Evolutionary conservation across 805 yeast genomes (phyloP), one percentile per base, ranked within the genome.

Genomic region (Starmerella bombi): DNA sequence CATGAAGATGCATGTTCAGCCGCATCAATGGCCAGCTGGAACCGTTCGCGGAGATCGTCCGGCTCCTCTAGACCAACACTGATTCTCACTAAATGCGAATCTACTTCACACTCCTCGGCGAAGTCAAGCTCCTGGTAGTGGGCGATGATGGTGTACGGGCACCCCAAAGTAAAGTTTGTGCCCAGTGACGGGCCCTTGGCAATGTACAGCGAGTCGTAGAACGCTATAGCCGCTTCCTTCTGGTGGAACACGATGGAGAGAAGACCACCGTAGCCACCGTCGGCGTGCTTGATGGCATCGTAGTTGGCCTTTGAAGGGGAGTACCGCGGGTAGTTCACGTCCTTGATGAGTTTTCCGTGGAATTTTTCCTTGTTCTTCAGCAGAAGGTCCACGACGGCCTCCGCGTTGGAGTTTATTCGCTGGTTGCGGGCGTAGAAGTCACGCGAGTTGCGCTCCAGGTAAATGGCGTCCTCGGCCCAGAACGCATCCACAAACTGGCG

Each of bases 381-480:
- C 7, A 53, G 47, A 5, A 51, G 41, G 6, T 61, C 56, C 16
- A 59, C 60, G 1, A 63, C 57, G 1, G 66, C 63, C 43, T 58
- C 64, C 9, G 68, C 59, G 35, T 63, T 66, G 5, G 42, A 41
- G 40, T 65, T 64, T 41, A 63, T 63, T 21, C 59, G 60, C 16
- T 55, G 47, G 28, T 70, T 77, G 53, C 96, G 69, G 18, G 63
- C 62, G 25, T 71, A 75, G 56, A 83, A 86, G 60, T 91, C 96
- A 45, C 97, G 72, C 4, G 94, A 83, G 64, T 91, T 91, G 56
- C 95, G 70, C 60, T 91, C 98, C 54, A 91, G 62, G 55, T 79
- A 78, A 40, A 91, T 74, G 1, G 94, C 94, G 61, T 91, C 98
- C 61, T 88, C 94, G 25, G 77, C 82, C 96, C 96, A 91, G 50